These are phyloP conservation scores for Pseudozyma hubeiensis DNA, from an alignment of 1,284 basidiomycete species.

Conservation along the genomic window DNA sequence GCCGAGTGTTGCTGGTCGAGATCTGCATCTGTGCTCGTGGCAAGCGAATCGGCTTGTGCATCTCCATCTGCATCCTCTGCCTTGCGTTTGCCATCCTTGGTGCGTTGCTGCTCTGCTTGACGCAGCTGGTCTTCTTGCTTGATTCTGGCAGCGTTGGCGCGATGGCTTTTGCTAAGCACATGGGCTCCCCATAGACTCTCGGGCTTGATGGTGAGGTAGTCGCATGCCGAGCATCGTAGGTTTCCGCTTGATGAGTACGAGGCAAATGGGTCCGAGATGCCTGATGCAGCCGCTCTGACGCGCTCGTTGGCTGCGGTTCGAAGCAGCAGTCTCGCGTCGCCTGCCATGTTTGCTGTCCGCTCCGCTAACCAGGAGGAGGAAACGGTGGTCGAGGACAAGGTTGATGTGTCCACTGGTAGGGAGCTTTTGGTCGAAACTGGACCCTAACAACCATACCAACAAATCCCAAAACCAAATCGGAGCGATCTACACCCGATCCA, in stretches of 20 bases:
- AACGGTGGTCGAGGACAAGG: background rate
- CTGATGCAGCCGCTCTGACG: conserved; percentile 7
- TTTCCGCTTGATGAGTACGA: conserved; percentile 45
- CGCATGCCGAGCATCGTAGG: conserved; percentile 57
- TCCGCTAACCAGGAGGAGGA: background rate
- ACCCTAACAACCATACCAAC: too few relatives aligned
- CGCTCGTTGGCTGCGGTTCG: conserved; percentile 43
- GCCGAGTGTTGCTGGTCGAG: background rate
- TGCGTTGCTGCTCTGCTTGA: conserved; percentile 22
- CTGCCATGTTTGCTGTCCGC: conserved; percentile 17
- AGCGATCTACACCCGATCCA: too few relatives aligned
- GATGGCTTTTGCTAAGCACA: conserved; percentile 52
- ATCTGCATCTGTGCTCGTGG: background rate
- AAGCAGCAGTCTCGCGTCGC: conserved; percentile 51
- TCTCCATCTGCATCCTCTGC: conserved; percentile 13
- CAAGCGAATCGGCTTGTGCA: background rate
- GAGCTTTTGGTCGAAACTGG: too few relatives aligned
- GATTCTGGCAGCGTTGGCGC: conserved; percentile 29
- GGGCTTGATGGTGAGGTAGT: conserved; percentile 54
- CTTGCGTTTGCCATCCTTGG: conserved; percentile 48
- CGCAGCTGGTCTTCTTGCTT: conserved; percentile 30
- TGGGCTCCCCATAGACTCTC: conserved; percentile 57
- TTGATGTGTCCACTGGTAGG: background rate
- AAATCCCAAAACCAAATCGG: too few relatives aligned
- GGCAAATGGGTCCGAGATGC: conserved; percentile 50